Conservation (phyloP, 352 stramenopile species). For the Globisporangium perplexum region DNA sequence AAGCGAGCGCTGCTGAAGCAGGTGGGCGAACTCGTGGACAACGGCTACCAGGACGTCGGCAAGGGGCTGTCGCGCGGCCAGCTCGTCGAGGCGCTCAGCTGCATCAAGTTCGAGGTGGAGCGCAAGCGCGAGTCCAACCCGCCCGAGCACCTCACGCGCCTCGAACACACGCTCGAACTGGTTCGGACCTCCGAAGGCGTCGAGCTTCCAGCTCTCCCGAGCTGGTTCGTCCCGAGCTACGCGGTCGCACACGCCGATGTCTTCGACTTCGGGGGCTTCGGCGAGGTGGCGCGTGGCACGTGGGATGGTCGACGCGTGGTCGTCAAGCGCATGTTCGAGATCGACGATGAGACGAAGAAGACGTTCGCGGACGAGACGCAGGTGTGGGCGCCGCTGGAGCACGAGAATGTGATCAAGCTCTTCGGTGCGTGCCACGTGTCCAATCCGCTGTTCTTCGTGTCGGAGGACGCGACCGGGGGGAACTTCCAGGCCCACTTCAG, state of each 20-base stretch:
- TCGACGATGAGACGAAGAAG: neutral
- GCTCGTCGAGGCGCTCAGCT: neutral
- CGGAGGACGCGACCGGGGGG: neutral
- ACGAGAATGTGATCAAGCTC: slow-evolving; percentile 9
- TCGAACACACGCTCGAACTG: neutral
- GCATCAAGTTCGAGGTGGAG: neutral
- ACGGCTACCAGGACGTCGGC: neutral
- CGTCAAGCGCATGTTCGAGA: slow-evolving; percentile 5
- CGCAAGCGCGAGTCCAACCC: neutral
- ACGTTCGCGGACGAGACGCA: slow-evolving; percentile 8
- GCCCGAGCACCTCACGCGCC: neutral
- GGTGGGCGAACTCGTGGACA: neutral
- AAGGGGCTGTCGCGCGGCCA: neutral
- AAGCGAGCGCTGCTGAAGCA: neutral
- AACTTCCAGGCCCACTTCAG: neutral
- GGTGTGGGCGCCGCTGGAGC: slow-evolving; percentile 2
- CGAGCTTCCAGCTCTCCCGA: slow-evolving; percentile 5
- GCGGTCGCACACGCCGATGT: slow-evolving; percentile 1
- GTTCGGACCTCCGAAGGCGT: neutral
- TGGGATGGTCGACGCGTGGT: slow-evolving; percentile 8
- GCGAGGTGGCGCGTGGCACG: slow-evolving; percentile 6
- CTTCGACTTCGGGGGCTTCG: slow-evolving; percentile 9
- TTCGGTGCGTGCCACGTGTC: slow-evolving; percentile 9
- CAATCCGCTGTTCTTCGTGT: neutral
- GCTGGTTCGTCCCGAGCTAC: slow-evolving; percentile 10